Evolutionary conservation across 768 basidiomycete genomes (phyloP), one percentile per base, ranked within the genome.

Genomic region (Phlebiopsis flavidoalba): DNA sequence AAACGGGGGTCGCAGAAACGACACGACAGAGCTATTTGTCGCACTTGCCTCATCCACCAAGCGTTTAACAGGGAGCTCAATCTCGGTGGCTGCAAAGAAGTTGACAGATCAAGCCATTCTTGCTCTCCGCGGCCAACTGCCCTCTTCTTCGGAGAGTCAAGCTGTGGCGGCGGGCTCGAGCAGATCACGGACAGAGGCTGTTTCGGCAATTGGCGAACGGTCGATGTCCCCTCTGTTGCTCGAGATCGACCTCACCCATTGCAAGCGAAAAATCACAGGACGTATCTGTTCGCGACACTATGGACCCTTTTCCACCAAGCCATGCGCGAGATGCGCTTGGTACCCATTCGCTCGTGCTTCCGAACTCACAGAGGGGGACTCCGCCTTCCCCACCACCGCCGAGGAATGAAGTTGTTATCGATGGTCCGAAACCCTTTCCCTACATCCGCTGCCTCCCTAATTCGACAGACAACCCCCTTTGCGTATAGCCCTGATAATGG

Each of bases 191-290:
- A 96, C 67, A n/a, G 72, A 72, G 24, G 80, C 94, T 26, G 79
- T 99, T 65, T 83, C 87, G 36, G 81, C 86, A n/a, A 35, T 80
- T 99, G 54, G 89, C 90, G 36, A 82, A 81, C n/a, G n/a, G 62
- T 80, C 80, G 5, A n/a, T 96, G 94, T 70, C 89, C 92, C 0
- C 80, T 94, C 54, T n/a, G n/a, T 83, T 99, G 24, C 83, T 99
- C 59, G 97, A 99, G 73, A 86, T 98, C 65, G 97, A 99, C 74
- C 86, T 99, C 68, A 88, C 92, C 68, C 81, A 86, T 63, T 95
- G 95, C 76, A 80, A 82, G 61, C 78, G n/a, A n/a, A n/a, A 78
- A 58, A 81, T 98, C 69, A 89, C 93, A 17, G n/a, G 88, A 97
- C 69, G 70, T 79, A 14, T 81, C 91, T 33, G 78, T 95, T 59